A percentile compares a stretch with the other conserved stretches of the same genome.
Conservation (phyloP, 441 rosid species). For the Arabidopsis hybrid region DNA sequence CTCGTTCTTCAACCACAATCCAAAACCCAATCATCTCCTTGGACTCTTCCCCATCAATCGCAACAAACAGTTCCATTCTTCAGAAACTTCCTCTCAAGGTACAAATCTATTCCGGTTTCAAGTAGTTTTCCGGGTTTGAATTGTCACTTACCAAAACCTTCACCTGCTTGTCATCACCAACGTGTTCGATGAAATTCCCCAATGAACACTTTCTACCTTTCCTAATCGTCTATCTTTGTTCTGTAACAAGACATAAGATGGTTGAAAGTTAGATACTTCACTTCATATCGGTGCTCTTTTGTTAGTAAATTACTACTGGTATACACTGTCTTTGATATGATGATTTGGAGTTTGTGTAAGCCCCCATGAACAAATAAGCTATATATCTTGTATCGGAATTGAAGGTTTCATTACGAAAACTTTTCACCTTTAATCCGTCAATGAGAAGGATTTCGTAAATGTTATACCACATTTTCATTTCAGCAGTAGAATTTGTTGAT, state of each 20-base stretch:
- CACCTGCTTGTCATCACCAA: slow-evolving; percentile 22
- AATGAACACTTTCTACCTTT: slow-evolving; percentile 30
- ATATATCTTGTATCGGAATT: neutral
- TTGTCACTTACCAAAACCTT: neutral
- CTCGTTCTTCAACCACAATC: slow-evolving; percentile 25
- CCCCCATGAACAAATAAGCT: neutral
- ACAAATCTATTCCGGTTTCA: neutral
- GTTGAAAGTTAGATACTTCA: neutral
- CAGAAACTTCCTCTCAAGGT: slow-evolving; percentile 59
- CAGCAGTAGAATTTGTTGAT: slow-evolving; percentile 16
- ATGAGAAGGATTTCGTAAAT: neutral
- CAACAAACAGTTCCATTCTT: slow-evolving; percentile 36
- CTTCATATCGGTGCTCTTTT: neutral
- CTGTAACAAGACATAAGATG: neutral
- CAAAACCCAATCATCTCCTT: slow-evolving; percentile 50
- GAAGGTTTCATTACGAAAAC: neutral
- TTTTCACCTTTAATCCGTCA: neutral
- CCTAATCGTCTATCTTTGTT: neutral
- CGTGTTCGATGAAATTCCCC: slow-evolving; percentile 64
- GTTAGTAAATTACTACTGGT: neutral
- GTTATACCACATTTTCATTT: neutral
- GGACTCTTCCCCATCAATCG: slow-evolving; percentile 43
- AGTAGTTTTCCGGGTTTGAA: neutral
- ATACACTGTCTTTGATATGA: slow-evolving; percentile 2
- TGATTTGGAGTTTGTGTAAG: neutral